Conservation (phyloP, 1,284 basidiomycete genomes). For the Athelia psychrophila region DNA sequence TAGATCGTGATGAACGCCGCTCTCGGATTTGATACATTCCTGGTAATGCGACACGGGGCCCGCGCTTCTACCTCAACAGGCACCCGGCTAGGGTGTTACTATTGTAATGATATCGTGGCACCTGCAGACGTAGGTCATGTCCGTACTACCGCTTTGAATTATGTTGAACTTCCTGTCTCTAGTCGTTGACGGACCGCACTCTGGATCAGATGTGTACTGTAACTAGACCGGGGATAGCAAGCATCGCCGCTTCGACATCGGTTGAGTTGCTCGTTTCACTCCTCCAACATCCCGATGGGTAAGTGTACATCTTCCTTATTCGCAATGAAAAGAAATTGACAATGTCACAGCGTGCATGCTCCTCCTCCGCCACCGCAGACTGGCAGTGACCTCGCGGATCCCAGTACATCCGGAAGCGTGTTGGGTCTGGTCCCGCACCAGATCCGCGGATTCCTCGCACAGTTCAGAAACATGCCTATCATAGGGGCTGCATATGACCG, state of each 20-base stretch:
- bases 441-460: conserved; percentile 84
- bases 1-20: conserved; percentile 96
- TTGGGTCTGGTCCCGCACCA: conserved; percentile 94
- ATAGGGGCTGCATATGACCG: conserved; percentile 83
- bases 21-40: conserved; percentile 93
- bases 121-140: conserved; percentile 78
- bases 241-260: conserved; percentile 88
- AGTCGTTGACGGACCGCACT: conserved; percentile 93
- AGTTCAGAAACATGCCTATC: conserved; percentile 84
- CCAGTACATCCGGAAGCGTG: conserved; percentile 43
- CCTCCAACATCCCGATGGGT: conserved; percentile 90
- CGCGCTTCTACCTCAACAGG: conserved; percentile 38
- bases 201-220: conserved; percentile 99
- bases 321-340: neutral
- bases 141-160: conserved; percentile 1
- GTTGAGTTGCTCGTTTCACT: conserved; percentile 92
- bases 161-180: neutral
- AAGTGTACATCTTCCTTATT: conserved; percentile 18
- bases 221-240: conserved; percentile 92
- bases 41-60: conserved; percentile 95
- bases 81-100: conserved; percentile 85
- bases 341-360: conserved; percentile 54
- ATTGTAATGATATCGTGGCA: conserved; percentile 97
- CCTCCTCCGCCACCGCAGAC: conserved; percentile 57
- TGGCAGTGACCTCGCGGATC: conserved; percentile 27